A percentile compares a stretch with the other conserved stretches of the same genome.
Conservation (phyloP, 139 green algal genomes). For the Chlamydomonas sphaeroides region DNA sequence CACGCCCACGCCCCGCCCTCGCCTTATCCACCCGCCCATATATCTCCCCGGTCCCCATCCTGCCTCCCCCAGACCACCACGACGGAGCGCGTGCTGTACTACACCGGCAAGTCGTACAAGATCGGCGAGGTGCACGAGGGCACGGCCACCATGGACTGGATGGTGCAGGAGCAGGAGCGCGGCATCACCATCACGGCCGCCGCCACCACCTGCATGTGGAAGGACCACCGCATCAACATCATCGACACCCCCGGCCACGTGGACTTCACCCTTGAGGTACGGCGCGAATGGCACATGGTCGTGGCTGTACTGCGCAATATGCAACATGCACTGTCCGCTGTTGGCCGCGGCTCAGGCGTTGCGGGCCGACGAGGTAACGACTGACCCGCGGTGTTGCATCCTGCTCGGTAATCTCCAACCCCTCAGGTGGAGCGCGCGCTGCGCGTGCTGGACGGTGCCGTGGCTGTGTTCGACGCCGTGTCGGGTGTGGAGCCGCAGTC, state of each 20-base stretch:
- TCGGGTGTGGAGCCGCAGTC: conserved; percentile 98
- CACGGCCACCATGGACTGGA: conserved; percentile 98
- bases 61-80: conserved; percentile 89
- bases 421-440: conserved; percentile 94
- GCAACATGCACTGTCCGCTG: too few species aligned
- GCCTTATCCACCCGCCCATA: too few species aligned
- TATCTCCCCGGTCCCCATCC: background rate
- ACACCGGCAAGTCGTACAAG: conserved; percentile 99
- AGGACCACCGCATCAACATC: conserved; percentile 98
- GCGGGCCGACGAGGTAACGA: too few species aligned
- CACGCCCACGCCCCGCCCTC: too few species aligned
- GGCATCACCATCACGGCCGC: conserved; percentile 99
- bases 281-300: too few species aligned
- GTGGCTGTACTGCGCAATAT: too few species aligned
- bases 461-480: conserved; percentile 96
- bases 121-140: conserved; percentile 99
- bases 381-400: too few species aligned
- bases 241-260: conserved; percentile 99
- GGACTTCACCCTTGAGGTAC: conserved; percentile 95
- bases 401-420: too few species aligned
- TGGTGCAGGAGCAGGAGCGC: conserved; percentile 92
- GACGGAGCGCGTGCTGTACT: conserved; percentile 98
- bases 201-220: conserved; percentile 97
- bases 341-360: too few species aligned
- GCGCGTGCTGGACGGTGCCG: conserved; percentile 97